phyloP scores from a whole-genome alignment of 495 filamentous ascomycete genomes.

The Penicillium longicatenatum region DNA sequence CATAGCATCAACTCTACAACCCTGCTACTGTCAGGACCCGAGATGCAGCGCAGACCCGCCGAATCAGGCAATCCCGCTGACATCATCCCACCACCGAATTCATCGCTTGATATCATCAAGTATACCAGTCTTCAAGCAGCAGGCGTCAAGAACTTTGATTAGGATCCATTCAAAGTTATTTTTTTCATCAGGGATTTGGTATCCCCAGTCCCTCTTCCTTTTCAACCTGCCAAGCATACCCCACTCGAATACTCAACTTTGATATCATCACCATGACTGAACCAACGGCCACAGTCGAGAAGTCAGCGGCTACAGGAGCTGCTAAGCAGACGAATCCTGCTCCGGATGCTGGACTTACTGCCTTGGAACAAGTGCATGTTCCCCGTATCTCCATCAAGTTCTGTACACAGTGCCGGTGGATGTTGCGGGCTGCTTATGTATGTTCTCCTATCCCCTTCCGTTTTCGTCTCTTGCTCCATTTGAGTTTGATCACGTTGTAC shows the following conservation, averaged over 20 bases:
- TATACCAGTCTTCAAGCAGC: neutral
- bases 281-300: slow-evolving; percentile 21
- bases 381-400: slow-evolving; percentile 76
- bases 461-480: too few species aligned
- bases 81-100: slow-evolving; percentile 35
- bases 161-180: too few species aligned
- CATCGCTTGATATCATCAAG: neutral
- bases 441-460: slow-evolving; percentile 17
- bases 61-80: slow-evolving; percentile 33
- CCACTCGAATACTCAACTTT: neutral
- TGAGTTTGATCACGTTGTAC: too few species aligned
- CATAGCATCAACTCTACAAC: neutral
- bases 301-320: slow-evolving; percentile 6
- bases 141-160: too few species aligned
- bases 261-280: slow-evolving; percentile 24
- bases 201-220: neutral
- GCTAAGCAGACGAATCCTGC: slow-evolving; percentile 5
- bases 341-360: slow-evolving; percentile 11
- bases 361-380: slow-evolving; percentile 36
- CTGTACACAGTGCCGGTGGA: slow-evolving; percentile 90
- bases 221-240: neutral
- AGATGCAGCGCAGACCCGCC: slow-evolving; percentile 13
- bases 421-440: slow-evolving; percentile 83
- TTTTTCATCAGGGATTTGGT: neutral
- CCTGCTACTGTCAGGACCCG: slow-evolving; percentile 1